Evolutionary conservation across 2,329 filamentous ascomycete genomes (phyloP).

Genomic region (Pestalotiopsis sp.): DNA sequence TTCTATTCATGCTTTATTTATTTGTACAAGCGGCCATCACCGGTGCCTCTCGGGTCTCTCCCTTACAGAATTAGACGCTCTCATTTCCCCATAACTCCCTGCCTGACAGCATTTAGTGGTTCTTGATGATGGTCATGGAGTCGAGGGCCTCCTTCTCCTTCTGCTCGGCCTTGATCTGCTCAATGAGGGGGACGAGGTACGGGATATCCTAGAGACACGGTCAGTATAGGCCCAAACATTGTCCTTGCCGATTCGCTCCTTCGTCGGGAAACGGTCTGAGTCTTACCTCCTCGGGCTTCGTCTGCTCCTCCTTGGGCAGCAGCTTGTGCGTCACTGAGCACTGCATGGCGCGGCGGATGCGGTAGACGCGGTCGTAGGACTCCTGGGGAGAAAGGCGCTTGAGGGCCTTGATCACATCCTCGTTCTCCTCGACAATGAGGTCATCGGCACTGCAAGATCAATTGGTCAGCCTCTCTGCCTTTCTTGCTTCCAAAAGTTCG

Average conservation of each 20-base stretch:
- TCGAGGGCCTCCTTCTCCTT: conserved; percentile 54
- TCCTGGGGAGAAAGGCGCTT: conserved; percentile 89
- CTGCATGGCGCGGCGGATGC: conserved; percentile 93
- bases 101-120: conserved; percentile 22
- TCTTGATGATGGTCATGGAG: conserved; percentile 31
- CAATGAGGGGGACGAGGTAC: conserved; percentile 55
- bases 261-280: not conserved
- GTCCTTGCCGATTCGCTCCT: not conserved
- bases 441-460: conserved; percentile 78
- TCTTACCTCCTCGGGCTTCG: conserved; percentile 56
- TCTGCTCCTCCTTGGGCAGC: conserved; percentile 65
- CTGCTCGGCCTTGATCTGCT: conserved; percentile 48
- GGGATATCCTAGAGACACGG: conserved; percentile 46
- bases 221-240: not conserved
- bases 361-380: conserved; percentile 96
- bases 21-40: conserved; percentile 25
- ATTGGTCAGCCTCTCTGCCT: not conserved
- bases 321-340: conserved; percentile 66
- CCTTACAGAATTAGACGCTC: conserved; percentile 1
- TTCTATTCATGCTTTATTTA: conserved; percentile 21
- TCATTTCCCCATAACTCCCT: conserved; percentile 8
- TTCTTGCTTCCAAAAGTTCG: not conserved
- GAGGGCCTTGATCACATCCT: conserved; percentile 82
- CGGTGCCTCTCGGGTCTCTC: not conserved
- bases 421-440: conserved; percentile 90